These are phyloP conservation scores for Alnus glutinosa DNA, from an alignment of 306 rosid genomes.

Conservation along the genomic window DNA sequence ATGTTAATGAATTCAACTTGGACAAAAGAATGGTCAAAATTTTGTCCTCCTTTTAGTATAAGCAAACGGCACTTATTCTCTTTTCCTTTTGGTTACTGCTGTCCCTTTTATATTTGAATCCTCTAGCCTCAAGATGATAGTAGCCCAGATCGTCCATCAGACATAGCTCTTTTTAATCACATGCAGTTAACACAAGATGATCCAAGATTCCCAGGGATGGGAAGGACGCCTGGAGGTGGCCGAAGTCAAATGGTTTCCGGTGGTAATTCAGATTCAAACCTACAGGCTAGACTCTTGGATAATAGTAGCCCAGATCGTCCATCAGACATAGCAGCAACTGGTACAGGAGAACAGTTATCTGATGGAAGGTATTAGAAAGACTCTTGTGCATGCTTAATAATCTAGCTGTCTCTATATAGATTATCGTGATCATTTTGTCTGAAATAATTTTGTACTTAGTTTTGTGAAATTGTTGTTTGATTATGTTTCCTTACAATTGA, in stretches of 20 bases:
- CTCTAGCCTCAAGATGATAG: background rate
- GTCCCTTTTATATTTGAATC: background rate
- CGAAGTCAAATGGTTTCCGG: conserved; percentile 55
- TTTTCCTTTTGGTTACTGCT: background rate
- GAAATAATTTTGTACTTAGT: background rate
- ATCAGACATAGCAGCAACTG: conserved; percentile 39
- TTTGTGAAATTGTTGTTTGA: background rate
- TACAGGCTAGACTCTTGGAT: conserved; percentile 86
- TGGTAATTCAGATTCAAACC: conserved; percentile 63
- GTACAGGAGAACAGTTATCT: conserved; percentile 48
- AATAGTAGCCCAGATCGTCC: conserved; percentile 43
- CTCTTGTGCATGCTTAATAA: conserved; percentile 27
- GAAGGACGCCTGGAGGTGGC: conserved; percentile 68
- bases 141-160: no score
- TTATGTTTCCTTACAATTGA: background rate
- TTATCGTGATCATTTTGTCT: conserved; percentile 9
- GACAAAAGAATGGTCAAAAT: no score
- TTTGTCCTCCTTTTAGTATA: background rate
- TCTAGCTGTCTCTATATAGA: conserved; percentile 7
- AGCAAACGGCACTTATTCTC: background rate
- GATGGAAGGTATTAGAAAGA: conserved; percentile 64
- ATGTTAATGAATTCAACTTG: background rate
- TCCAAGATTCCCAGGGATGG: conserved; percentile 78
- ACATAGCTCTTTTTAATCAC: conserved; percentile 6
- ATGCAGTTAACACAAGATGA: conserved; percentile 56